Evolutionary conservation across 2,329 filamentous ascomycete species (phyloP), one percentile per base, ranked within the genome.

Genomic region (Whalleya microplaca): DNA sequence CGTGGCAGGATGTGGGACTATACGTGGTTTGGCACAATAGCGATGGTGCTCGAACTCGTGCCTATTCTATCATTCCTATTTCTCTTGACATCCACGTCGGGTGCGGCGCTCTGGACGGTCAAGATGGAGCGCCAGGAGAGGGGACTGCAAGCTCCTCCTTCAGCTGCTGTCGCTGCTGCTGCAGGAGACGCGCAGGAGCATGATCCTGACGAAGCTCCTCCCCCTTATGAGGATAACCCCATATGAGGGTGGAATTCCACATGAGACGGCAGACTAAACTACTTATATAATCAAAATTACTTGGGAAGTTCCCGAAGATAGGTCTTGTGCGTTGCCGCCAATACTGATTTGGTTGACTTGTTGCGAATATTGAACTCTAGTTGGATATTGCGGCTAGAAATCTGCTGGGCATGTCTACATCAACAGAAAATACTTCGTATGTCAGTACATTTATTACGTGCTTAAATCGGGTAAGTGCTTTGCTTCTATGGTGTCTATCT

Each of bases 11-110:
- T 84, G 59, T 90, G 91, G 84, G 90, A 95, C 56, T 98, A 97
- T 71, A 88, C 92, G 14, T 96, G 91, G 91, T 97, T 98, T 69
- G 95, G 95, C 16, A 91, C 90, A 0, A 81, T 95, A 3, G 91
- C 92, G 48, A 85, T 97, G 77, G 72, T 92, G 6, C 75, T 98
- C 23, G 91, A 97, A 75, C 82, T 98, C n/a, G 81, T 97, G 8
- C 95, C 95, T 1, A 82, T 94, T 12, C 75, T 97, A 47, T 96
- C 90, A n/a, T 96, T 99, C 81, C 87, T 98, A 70, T 97, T 98
- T 72, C 80, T 98, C 41, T 76, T 99, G 63, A 97, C 94, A 0
- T 92, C 90, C 2, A 89, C 93, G 1, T 85, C 87, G 19, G 95
- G 94, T 2, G 88, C 91, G 43, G 94, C 92, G 1, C 77, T 98